Conservation (phyloP, 1,139 yeast species). For the Lodderomyces theae region DNA sequence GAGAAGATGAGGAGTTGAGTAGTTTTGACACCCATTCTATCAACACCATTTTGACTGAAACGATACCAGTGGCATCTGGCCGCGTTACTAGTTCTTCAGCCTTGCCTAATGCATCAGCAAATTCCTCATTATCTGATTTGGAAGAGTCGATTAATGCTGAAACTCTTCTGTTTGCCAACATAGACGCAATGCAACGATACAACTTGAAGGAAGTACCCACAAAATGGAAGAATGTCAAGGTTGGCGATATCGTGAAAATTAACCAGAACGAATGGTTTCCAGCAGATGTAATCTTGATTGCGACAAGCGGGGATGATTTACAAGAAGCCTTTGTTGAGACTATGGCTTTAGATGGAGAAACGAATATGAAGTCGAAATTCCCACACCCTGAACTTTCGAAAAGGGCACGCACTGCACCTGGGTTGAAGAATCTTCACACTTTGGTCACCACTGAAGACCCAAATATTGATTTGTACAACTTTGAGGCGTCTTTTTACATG, state of each 20-base stretch:
- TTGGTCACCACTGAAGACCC: conserved; percentile 82
- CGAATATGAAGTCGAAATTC: conserved; percentile 72
- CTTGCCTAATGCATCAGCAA: conserved; percentile 7
- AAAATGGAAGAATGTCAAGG: conserved; percentile 74
- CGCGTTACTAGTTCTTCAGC: background rate
- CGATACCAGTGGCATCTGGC: conserved; percentile 19
- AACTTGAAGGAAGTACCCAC: conserved; percentile 34
- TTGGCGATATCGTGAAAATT: conserved; percentile 78
- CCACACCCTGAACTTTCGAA: conserved; percentile 65
- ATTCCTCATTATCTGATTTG: conserved; percentile 16
- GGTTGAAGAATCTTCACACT: conserved; percentile 50
- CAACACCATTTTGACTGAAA: conserved; percentile 38
- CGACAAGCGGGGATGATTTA: conserved; percentile 59
- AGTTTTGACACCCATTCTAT: conserved; percentile 38
- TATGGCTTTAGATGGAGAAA: conserved; percentile 97
- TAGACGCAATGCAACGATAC: conserved; percentile 29
- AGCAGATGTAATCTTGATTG: conserved; percentile 75
- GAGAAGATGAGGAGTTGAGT: conserved; percentile 27
- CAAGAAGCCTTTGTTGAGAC: conserved; percentile 88
- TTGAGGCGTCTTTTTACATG: conserved; percentile 58
- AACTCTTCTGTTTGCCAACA: conserved; percentile 19
- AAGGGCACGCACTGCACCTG: conserved; percentile 46
- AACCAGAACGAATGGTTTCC: conserved; percentile 89
- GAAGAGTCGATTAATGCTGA: conserved; percentile 8
- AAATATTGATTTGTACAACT: conserved; percentile 83